Percentiles rank a stretch among this genome's conserved stretches.
Evolutionary conservation across 139 green algal species (phyloP).

Genomic region (Chlamydomonas eustigma): DNA sequence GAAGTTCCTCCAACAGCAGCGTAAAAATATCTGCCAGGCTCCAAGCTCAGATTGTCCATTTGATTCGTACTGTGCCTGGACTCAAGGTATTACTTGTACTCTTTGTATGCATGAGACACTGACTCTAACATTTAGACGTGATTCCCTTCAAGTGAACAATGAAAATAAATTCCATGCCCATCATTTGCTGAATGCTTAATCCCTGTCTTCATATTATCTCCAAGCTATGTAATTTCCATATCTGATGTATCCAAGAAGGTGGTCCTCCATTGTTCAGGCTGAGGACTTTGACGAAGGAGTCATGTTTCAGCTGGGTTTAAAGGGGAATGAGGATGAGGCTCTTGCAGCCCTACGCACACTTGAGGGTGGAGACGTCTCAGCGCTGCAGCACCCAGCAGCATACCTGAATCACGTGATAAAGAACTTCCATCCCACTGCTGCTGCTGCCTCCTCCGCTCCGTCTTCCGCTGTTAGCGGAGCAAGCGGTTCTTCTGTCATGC

Average conservation of each 20-base stretch:
- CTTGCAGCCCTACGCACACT: conserved; percentile 43
- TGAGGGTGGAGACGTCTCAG: conserved; percentile 23
- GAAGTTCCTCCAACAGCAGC: background rate
- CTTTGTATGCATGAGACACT: background rate
- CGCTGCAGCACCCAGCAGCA: conserved; percentile 36
- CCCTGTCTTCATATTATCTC: background rate
- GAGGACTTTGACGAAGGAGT: conserved; percentile 59
- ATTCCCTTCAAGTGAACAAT: too few relatives aligned
- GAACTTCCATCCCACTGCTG: conserved; percentile 28
- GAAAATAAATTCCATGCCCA: background rate
- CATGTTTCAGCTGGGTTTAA: conserved; percentile 45
- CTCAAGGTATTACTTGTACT: too few relatives aligned
- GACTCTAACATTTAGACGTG: too few relatives aligned
- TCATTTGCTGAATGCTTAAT: background rate
- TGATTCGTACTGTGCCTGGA: conserved; percentile 28
- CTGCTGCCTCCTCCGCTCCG: too few relatives aligned
- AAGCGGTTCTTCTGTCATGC: background rate
- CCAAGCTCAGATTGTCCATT: conserved; percentile 22
- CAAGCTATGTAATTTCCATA: background rate
- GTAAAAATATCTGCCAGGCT: conserved; percentile 16
- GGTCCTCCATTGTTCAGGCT: background rate
- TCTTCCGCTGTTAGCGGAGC: background rate
- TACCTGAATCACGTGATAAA: conserved; percentile 57
- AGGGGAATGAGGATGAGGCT: conserved; percentile 47
- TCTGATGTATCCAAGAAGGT: background rate